A percentile compares a stretch with the other conserved stretches of the same genome.
phyloP scores from a whole-genome alignment of 2,329 filamentous ascomycete genomes.

The Salinomyces thailandicus region DNA sequence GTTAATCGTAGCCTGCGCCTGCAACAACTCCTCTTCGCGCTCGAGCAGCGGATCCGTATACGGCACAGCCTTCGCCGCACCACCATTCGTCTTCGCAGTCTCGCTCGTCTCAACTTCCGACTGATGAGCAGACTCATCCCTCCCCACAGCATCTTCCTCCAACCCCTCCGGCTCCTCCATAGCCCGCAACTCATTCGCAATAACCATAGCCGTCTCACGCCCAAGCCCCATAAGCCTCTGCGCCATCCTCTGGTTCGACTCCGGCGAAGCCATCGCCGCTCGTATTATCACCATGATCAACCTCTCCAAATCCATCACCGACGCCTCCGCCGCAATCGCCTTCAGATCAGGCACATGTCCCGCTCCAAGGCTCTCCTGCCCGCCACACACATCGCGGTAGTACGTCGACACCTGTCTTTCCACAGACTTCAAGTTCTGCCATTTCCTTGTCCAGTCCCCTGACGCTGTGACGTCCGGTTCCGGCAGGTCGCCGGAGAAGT shows the following conservation, averaged over 20 bases:
- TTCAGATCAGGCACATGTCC: slow-evolving; percentile 37
- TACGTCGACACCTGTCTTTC: slow-evolving; percentile 40
- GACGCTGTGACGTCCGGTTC: slow-evolving; percentile 33
- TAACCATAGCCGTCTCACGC: slow-evolving; percentile 23
- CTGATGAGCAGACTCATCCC: slow-evolving; percentile 22
- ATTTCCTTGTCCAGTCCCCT: slow-evolving; percentile 42
- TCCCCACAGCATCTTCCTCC: slow-evolving; percentile 18
- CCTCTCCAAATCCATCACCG: slow-evolving; percentile 27
- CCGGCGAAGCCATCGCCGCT: slow-evolving; percentile 37
- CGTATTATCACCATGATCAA: slow-evolving; percentile 41
- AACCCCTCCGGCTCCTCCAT: slow-evolving; percentile 22
- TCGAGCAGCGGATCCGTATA: slow-evolving; percentile 37
- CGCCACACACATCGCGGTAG: slow-evolving; percentile 36
- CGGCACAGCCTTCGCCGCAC: neutral
- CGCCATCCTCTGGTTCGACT: slow-evolving; percentile 39
- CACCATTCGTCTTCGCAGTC: slow-evolving; percentile 11
- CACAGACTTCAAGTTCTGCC: slow-evolving; percentile 44
- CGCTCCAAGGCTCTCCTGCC: slow-evolving; percentile 24
- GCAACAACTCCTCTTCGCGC: slow-evolving; percentile 40
- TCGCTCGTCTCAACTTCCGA: slow-evolving; percentile 17
- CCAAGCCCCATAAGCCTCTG: slow-evolving; percentile 24
- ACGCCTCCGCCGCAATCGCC: slow-evolving; percentile 37
- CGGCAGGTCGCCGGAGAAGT: slow-evolving; percentile 40
- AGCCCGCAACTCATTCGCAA: slow-evolving; percentile 23
- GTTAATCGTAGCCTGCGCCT: slow-evolving; percentile 37